A percentile compares a stretch with the other conserved stretches of the same genome.
phyloP scores from a whole-genome alignment of 805 yeast species.

The Starmerella apis region DNA sequence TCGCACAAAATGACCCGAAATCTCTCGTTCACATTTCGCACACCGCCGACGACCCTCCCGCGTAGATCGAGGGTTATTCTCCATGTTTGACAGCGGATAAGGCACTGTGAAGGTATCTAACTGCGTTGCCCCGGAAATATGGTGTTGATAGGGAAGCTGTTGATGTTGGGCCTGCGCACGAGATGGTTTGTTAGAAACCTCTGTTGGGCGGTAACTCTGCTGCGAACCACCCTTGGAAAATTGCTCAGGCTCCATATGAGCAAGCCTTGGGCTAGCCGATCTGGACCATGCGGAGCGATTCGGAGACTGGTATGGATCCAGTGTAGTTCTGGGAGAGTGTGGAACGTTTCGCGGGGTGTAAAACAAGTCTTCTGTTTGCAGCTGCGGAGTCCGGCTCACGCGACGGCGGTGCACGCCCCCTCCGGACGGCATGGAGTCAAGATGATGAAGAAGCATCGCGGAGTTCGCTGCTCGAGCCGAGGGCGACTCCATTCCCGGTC shows the following conservation, averaged over 20 bases:
- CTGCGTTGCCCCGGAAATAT: not conserved
- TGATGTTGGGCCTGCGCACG: not conserved
- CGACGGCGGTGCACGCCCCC: slow-evolving; percentile 20
- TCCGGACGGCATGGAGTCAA: slow-evolving; percentile 16
- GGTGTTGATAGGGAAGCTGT: not conserved
- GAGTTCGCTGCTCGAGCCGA: slow-evolving; percentile 20
- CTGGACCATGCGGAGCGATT: slow-evolving; percentile 1
- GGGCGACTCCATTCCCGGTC: slow-evolving; percentile 20
- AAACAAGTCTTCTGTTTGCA: slow-evolving; percentile 17
- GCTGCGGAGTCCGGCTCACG: slow-evolving; percentile 17
- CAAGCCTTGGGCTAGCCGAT: not conserved
- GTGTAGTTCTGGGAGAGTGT: not conserved
- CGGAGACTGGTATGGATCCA: slow-evolving; percentile 4
- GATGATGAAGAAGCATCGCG: slow-evolving; percentile 20
- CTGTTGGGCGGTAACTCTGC: not conserved
- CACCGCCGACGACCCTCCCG: slow-evolving; percentile 31
- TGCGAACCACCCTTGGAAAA: not conserved
- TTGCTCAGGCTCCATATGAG: not conserved
- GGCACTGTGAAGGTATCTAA: not conserved
- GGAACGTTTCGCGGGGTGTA: slow-evolving; percentile 19
- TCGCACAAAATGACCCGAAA: slow-evolving; percentile 69
- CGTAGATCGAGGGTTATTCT: not conserved
- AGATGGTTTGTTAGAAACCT: not conserved
- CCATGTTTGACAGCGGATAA: not conserved
- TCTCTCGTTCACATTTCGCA: slow-evolving; percentile 42